Evolutionary conservation across 1,284 basidiomycete genomes (phyloP), one percentile per base, ranked within the genome.

Genomic region (Chalciporus sp.): DNA sequence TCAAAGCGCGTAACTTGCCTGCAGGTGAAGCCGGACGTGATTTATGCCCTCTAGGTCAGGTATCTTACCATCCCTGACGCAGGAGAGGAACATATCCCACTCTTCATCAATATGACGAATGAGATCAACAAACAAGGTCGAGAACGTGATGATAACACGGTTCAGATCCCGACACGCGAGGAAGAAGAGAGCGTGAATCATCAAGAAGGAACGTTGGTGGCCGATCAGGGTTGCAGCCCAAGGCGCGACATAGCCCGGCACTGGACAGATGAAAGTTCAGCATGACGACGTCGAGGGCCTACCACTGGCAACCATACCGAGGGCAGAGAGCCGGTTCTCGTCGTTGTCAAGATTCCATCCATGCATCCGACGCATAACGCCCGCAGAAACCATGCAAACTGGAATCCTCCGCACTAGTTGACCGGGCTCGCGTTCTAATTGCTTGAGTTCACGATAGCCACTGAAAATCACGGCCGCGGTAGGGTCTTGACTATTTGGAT

Each of bases 101-200:
- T 66, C 51, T 4, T 64, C 55, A 11, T 64, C 55, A 7, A 66
- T 49, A 29, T 48, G 35, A 7, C 48, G 53, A 20, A 65, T 41
- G 26, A 67, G 35, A 28, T 57, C 64, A 8, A 57, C 12, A 31
- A 61, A 57, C 12, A 52, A 17, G 2, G 59, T 48, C 9, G 43
- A 27, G 19, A 63, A 54, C 2, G 33, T 11, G 16, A 37, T 17
- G 2, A 10, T 6, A n/a, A 65, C 54, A 5, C 7, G 23, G 1
- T 40, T 19, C 14, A 67, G 14, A 6, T 57, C 28, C 17, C 48
- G 43, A 17, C 23, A 35, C 2, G 49, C 33, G 7, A 67, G 51
- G 29, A 53, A 55, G 42, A 64, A 65, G 20, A 68, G 49, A 7
- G 56, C 64, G 6, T 68, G 64, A 16, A 67, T 57, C 19, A 55